These are phyloP conservation scores for Penicillium glabrum DNA, from an alignment of 2,329 filamentous ascomycete genomes.

Conservation along the genomic window DNA sequence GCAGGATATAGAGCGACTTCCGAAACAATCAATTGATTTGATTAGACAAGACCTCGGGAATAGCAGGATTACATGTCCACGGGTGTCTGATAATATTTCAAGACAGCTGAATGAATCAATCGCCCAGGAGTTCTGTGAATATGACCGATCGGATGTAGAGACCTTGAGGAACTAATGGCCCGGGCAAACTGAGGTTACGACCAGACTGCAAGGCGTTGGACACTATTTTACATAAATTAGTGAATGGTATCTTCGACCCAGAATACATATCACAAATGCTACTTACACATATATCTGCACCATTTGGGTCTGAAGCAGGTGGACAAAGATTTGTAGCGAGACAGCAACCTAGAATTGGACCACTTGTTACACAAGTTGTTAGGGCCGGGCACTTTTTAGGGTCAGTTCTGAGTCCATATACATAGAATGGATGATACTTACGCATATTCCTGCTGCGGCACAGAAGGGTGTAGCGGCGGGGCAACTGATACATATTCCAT, in stretches of 20 bases:
- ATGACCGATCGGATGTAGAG: not conserved
- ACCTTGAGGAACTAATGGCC: not conserved
- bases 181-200: not conserved
- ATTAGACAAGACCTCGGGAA: too few species aligned
- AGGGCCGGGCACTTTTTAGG: constrained; percentile 8
- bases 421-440: constrained; percentile 1
- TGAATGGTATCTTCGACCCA: not conserved
- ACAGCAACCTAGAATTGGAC: constrained; percentile 17
- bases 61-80: not conserved
- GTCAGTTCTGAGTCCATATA: not conserved
- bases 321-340: constrained; percentile 11
- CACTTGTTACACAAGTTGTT: constrained; percentile 12
- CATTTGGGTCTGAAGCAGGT: constrained; percentile 9
- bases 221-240: constrained; percentile 7
- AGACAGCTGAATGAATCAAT: not conserved
- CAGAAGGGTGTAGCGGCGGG: constrained; percentile 11
- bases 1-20: too few species aligned
- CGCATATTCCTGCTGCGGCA: constrained; percentile 12
- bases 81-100: not conserved
- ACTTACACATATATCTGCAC: constrained; percentile 19
- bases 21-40: too few species aligned
- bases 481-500: constrained; percentile 9
- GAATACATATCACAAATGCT: not conserved
- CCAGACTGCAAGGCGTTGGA: constrained; percentile 7
- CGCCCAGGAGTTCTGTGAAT: not conserved